Evolutionary conservation across 129 eudicot species (phyloP).

Genomic region (Escallonia rubra): DNA sequence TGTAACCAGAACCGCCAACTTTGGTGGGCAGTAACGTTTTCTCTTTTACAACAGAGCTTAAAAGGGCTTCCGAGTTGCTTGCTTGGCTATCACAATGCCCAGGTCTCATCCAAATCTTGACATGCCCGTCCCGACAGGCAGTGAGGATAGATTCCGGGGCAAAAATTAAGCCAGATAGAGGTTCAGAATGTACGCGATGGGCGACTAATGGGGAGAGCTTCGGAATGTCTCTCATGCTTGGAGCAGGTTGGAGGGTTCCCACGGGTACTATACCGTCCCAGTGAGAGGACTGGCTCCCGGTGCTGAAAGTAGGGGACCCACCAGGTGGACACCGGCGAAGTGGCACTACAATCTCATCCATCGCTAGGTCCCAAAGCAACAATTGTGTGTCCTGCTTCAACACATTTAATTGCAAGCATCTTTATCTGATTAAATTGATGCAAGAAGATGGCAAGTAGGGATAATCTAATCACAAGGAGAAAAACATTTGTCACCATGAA

Average conservation of each 20-base stretch:
- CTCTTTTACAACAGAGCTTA: constrained; percentile 24
- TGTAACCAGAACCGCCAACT: constrained; percentile 21
- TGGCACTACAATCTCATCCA: constrained; percentile 84
- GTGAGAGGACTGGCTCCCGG: constrained; percentile 62
- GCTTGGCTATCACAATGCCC: constrained; percentile 33
- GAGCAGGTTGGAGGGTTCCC: constrained; percentile 79
- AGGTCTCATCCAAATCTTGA: constrained; percentile 80
- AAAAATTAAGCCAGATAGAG: constrained; percentile 68
- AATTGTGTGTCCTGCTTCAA: constrained; percentile 62
- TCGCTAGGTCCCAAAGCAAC: constrained; percentile 82
- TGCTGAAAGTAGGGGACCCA: constrained; percentile 80
- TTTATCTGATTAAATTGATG: no score
- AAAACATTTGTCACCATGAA: no score
- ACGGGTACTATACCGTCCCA: constrained; percentile 59
- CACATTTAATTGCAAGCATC: background rate
- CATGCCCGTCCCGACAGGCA: constrained; percentile 70
- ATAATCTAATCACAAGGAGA: no score
- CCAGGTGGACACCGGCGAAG: constrained; percentile 41
- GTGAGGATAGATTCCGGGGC: constrained; percentile 61
- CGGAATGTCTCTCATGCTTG: constrained; percentile 79
- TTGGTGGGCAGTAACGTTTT: constrained; percentile 19
- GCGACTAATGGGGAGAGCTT: constrained; percentile 81
- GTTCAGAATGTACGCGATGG: constrained; percentile 78
- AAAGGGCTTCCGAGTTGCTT: constrained; percentile 30
- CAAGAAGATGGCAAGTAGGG: no score